Evolutionary conservation across 352 stramenopile species (phyloP), one percentile per base, ranked within the genome.

Genomic region (Globisporangium nagaii): DNA sequence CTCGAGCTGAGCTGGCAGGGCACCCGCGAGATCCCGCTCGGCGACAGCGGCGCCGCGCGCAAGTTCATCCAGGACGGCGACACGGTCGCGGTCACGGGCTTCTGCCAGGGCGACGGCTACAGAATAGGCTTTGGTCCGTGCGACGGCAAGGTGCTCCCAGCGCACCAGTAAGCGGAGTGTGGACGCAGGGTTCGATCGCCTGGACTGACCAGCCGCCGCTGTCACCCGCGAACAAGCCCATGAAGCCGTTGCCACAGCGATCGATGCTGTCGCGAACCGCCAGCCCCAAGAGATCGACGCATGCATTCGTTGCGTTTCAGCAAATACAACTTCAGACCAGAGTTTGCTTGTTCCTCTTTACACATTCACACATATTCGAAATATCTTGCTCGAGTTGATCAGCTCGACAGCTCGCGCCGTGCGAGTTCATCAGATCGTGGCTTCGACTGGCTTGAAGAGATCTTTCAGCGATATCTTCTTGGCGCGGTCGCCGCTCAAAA

Each of bases 61-160:
- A 98, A 97, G 70, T 99, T 98, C 73, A 74, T 99, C 49, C 73
- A 97, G 66, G 96, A 98, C 71, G 90, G 92, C 39, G 95, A 98
- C 69, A 87, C 75, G 15, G 80, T 99, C 31, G 76, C 87, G n/a
- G 85, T 98, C 56, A 79, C 77, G 50, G 96, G 96, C 15, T 97
- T 82, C 48, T 98, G 93, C 67, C 69, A 97, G 63, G 93, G 88
- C 57, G 62, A 97, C 42, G 84, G 86, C 53, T 87, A 85, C 69
- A 84, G 91, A 70, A 94, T 99, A 69, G 96, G 96, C 40, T 98
- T 99, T 87, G 96, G 96, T 25, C 60, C 79, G 37, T 98, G 93
- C 66, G 76, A 83, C 35, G 95, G 89, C 56, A 96, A 84, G 56
- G 79, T 98, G 37, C 66, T 98, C 43, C 91, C 95, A 24, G 89